These are phyloP conservation scores for Mytilinidion resinicola DNA, from an alignment of 495 filamentous ascomycete genomes.

Conservation along the genomic window DNA sequence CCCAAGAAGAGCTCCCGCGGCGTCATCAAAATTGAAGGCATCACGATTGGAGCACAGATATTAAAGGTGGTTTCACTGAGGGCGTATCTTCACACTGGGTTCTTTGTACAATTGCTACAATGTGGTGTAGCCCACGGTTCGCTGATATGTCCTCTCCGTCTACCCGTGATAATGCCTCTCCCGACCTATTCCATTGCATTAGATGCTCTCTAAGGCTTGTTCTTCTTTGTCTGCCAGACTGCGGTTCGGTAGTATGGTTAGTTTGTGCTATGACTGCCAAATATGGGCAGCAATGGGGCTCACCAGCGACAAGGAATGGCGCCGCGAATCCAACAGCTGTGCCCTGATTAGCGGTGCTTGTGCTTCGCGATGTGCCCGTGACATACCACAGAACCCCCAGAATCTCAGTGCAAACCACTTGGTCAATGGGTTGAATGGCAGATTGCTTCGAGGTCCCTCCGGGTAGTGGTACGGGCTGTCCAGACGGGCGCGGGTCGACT, in stretches of 20 bases:
- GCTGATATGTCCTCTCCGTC: neutral
- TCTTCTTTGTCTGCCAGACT: conserved; percentile 88
- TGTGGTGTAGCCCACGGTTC: neutral
- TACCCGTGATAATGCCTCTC: neutral
- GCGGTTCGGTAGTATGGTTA: conserved; percentile 12
- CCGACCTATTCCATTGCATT: neutral
- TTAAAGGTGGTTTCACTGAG: too few relatives aligned
- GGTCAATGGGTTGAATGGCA: conserved; percentile 93
- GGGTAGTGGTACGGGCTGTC: conserved; percentile 95
- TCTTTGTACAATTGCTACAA: conserved; percentile 3
- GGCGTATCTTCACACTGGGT: neutral
- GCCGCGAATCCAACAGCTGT: conserved; percentile 65
- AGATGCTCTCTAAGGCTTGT: conserved; percentile 21
- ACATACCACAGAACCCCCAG: conserved; percentile 72
- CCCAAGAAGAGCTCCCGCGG: neutral
- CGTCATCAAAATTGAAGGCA: too few relatives aligned
- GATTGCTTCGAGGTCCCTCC: conserved; percentile 87
- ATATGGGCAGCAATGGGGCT: conserved; percentile 34
- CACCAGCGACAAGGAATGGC: conserved; percentile 80
- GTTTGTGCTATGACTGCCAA: neutral
- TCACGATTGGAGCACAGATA: too few relatives aligned
- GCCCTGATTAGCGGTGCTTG: conserved; percentile 16
- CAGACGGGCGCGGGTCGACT: conserved; percentile 78
- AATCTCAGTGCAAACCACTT: conserved; percentile 75
- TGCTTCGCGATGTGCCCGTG: neutral